Base-by-base conservation (phyloP, 176 grass and related monocot species). In the Cenchrus purpureus region DNA sequence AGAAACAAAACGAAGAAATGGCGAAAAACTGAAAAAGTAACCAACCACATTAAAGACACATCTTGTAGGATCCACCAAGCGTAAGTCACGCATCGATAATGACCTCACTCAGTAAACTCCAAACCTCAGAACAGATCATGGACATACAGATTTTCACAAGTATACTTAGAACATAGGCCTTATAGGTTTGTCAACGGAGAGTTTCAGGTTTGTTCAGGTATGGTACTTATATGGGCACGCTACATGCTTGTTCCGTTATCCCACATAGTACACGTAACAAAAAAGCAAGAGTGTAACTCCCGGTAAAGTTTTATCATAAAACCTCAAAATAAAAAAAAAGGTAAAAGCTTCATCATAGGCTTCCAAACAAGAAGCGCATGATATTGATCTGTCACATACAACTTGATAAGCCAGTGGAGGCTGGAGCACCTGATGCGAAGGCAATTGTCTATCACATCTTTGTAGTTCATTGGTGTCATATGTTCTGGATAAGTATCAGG, bases 211-310 rank as follows among this genome's bases (percentile, higher is more conserved):
- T 60, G 82, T 73, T 79, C 63, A 57, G 15, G 74, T 90, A 83
- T 87, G 52, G 68, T 68, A 68, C 74, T 74, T 79, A 79, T 83
- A 78, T 29, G 57, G 43, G 79, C 20, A 11, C 66, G 50, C 49
- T 72, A 42, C 84, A 83, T 15, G 37, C 42, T 87, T 83, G 82
- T 87, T 76, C 52, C 73, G 60, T n/a, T 43, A 79, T 52, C 85
- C 50, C 74, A 62, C 74, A 86, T 58, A 72, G 79, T 87, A 83
- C 74, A 87, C 44, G 74, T 83, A 74, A 82, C 22, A 32, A 66
- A 83, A 32, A 61, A 34, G 15, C 45, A 82, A 78, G 31, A 87
- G 74, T 83, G 86, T 68, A 83, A 79, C 51, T 86, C 55, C 68
- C 78, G 14, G 67, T 64, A 73, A 78, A 83, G 68, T 64, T 83